phyloP scores from a whole-genome alignment of 192 early-diverging fungal genomes.

The Mortierella antarctica region DNA sequence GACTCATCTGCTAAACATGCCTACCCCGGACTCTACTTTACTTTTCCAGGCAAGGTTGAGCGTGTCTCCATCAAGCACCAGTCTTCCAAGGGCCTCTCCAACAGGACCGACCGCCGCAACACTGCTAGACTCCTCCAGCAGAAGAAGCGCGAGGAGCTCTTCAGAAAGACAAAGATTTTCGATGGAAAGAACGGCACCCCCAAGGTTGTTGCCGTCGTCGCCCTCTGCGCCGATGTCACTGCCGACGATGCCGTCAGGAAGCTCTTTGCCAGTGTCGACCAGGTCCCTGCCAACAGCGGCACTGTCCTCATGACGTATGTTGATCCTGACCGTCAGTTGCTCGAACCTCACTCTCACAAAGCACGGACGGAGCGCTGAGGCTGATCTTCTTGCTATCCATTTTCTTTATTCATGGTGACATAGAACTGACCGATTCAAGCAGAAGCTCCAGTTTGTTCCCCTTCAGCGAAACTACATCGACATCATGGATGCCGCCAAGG shows the following conservation, averaged over 20 bases:
- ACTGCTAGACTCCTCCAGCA: constrained; percentile 80
- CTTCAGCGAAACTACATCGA: constrained; percentile 82
- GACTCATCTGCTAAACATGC: too few relatives aligned
- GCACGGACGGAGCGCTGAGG: too few relatives aligned
- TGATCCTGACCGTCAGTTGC: too few relatives aligned
- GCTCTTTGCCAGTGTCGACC: constrained; percentile 59
- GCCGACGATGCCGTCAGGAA: constrained; percentile 62
- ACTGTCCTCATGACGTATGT: constrained; percentile 53
- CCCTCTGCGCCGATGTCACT: constrained; percentile 85
- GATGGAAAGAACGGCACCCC: constrained; percentile 84
- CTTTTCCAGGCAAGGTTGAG: constrained; percentile 69
- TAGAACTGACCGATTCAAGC: constrained; percentile 86
- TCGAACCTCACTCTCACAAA: background rate
- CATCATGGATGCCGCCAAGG: constrained; percentile 89
- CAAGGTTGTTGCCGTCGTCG: constrained; percentile 91
- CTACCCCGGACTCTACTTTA: too few relatives aligned
- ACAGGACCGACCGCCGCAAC: constrained; percentile 85
- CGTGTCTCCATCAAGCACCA: constrained; percentile 70
- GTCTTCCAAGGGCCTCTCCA: constrained; percentile 53
- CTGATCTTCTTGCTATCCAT: background rate
- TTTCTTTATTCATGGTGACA: constrained; percentile 6
- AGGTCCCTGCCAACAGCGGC: constrained; percentile 42
- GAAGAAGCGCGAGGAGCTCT: constrained; percentile 82
- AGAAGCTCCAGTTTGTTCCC: constrained; percentile 87
- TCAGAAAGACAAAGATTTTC: constrained; percentile 82